Percentiles rank a stretch among this genome's conserved stretches.
Evolutionary conservation across 2,329 filamentous ascomycete genomes (phyloP).

Genomic region (Thermomyces lanuginosus): DNA sequence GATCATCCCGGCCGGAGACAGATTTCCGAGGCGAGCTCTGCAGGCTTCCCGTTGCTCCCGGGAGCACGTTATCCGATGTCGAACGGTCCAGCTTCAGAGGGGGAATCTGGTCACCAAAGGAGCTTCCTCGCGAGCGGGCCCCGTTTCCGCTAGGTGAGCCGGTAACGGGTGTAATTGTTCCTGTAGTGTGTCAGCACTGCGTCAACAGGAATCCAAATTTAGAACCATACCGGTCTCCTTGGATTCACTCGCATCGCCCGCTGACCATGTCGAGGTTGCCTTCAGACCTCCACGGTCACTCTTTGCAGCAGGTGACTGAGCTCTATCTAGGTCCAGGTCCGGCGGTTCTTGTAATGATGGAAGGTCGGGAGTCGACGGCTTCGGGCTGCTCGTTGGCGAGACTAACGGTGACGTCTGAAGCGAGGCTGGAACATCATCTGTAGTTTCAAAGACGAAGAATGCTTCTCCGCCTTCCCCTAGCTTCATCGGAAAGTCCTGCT

Average conservation of each 20-base stretch:
- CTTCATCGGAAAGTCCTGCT: slow-evolving; percentile 95
- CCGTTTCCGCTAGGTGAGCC: slow-evolving; percentile 23
- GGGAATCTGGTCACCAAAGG: slow-evolving; percentile 15
- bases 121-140: too few species aligned
- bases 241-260: too few species aligned
- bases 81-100: slow-evolving; percentile 32
- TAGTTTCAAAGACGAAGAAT: slow-evolving; percentile 97
- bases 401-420: slow-evolving; percentile 89
- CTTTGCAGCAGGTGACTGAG: slow-evolving; percentile 9
- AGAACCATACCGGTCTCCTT: neutral
- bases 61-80: slow-evolving; percentile 39
- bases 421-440: slow-evolving; percentile 75
- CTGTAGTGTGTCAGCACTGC: slow-evolving; percentile 11
- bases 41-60: slow-evolving; percentile 13
- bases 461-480: slow-evolving; percentile 92
- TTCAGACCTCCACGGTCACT: slow-evolving; percentile 12
- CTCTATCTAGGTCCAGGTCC: slow-evolving; percentile 31
- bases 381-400: slow-evolving; percentile 74
- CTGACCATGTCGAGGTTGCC: slow-evolving; percentile 14
- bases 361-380: slow-evolving; percentile 16
- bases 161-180: slow-evolving; percentile 25
- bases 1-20: slow-evolving; percentile 7
- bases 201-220: slow-evolving; percentile 1
- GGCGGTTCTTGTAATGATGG: slow-evolving; percentile 33
- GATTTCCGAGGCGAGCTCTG: slow-evolving; percentile 2